phyloP scores from a whole-genome alignment of 768 basidiomycete genomes.

The Panus rudis region DNA sequence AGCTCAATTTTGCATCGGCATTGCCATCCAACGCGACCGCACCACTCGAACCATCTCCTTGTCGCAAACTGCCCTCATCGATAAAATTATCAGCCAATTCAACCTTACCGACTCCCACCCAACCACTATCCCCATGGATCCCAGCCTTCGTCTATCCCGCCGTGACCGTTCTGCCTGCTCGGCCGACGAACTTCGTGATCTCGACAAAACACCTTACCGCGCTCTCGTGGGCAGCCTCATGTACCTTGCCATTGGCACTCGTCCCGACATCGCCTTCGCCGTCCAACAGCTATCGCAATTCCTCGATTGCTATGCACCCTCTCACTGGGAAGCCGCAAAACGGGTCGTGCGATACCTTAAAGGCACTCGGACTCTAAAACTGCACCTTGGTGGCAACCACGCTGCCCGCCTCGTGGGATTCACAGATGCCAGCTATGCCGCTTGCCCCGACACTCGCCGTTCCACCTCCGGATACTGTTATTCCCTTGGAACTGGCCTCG shows the following conservation, averaged over 20 bases:
- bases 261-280: slow-evolving; percentile 25
- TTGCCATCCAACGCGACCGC: no score
- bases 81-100: no score
- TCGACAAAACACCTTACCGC: slow-evolving; percentile 1
- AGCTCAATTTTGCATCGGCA: no score
- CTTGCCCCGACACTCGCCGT: slow-evolving; percentile 14
- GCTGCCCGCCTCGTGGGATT: slow-evolving; percentile 11
- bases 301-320: slow-evolving; percentile 6
- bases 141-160: background rate
- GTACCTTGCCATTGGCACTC: slow-evolving; percentile 23
- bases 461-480: slow-evolving; percentile 32
- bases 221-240: slow-evolving; percentile 20
- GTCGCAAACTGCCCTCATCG: no score
- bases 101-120: slow-evolving; percentile 21
- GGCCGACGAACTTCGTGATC: no score
- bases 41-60: no score
- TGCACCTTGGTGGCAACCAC: slow-evolving; percentile 2
- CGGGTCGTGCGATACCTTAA: slow-evolving; percentile 19
- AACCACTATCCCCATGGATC: slow-evolving; percentile 22
- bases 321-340: slow-evolving; percentile 16
- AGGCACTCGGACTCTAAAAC: slow-evolving; percentile 11
- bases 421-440: slow-evolving; percentile 18
- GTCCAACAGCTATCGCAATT: slow-evolving; percentile 18
- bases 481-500: slow-evolving; percentile 22
- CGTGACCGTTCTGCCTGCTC: no score